A percentile compares a stretch with the other conserved stretches of the same genome.
Evolutionary conservation across 2,329 filamentous ascomycete genomes (phyloP).

Genomic region (Karstenula rhodostoma): DNA sequence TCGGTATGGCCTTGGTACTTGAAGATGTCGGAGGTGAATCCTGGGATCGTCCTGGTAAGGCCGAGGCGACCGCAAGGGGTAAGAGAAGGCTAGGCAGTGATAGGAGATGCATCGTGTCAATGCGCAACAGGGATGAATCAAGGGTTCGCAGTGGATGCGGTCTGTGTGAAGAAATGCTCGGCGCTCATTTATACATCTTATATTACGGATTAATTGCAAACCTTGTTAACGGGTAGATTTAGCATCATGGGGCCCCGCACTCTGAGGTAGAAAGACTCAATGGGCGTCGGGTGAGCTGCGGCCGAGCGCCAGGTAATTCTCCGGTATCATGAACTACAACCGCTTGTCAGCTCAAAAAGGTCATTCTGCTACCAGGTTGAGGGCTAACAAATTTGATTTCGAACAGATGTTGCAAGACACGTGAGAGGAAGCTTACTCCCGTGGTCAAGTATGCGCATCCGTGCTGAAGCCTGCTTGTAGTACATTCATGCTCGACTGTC

Average conservation of each 20-base stretch:
- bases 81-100: background rate
- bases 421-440: background rate
- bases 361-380: background rate
- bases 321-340: background rate
- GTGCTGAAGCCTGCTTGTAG: background rate
- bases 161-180: background rate
- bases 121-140: background rate
- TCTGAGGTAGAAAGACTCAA: background rate
- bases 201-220: background rate
- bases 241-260: slow-evolving; percentile 6
- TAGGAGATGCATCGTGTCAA: background rate
- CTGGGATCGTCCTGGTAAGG: background rate
- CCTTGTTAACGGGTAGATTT: background rate
- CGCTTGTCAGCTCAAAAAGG: background rate
- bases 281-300: slow-evolving; percentile 5
- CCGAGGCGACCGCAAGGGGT: background rate
- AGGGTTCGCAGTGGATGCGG: background rate
- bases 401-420: background rate
- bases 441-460: background rate
- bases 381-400: background rate
- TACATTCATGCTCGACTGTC: background rate
- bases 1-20: background rate
- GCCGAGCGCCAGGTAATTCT: background rate
- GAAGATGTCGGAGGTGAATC: background rate
- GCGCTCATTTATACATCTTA: background rate